Base-by-base conservation (phyloP, 805 yeast genomes). In the Hyphopichia homilentoma region DNA sequence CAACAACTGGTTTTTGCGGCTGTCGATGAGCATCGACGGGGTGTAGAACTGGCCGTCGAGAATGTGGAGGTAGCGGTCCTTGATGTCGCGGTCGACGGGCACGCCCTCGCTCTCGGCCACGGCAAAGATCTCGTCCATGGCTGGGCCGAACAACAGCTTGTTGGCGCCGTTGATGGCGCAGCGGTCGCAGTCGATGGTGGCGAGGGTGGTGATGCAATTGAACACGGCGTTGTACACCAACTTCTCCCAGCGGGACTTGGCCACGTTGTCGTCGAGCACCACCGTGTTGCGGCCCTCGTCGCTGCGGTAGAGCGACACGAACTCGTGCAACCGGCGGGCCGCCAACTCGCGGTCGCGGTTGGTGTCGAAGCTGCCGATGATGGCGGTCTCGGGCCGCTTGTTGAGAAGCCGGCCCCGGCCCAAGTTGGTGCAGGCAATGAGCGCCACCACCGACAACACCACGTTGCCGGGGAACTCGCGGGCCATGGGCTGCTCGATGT, bases 91-190 rank as follows among this genome's bases (percentile, higher is more conserved):
- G 1, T 77, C 76, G 20, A 84, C 47, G 3, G 61, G 65, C 22
- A 73, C 69, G 0, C 85, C 85, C 37, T 81, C 89, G 7, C 84
- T 75, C 32, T 71, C 73, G 7, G 95, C 94, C 37, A 83, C 71
- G 3, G 67, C 68, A 14, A 72, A 53, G 12, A 84, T 67, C 53
- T 84, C 94, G 22, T 63, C 54, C 88, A 81, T 81, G 0, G 84
- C 82, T 3, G 85, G 86, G 14, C 45, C 36, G 28, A 65, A 50
- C 13, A 65, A 37, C 0, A 44, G 34, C 9, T 54, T 51, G 36
- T 57, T 59, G 8, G 55, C 63, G 12, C 49, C 51, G 26, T 44
- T 51, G 11, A 64, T 61, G 34, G 62, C 69, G 27, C 64, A 51
- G 32, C 70, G 45, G 25, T 50, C 46, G 3, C 57, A 58, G 38